Conservation (phyloP, 2,329 filamentous ascomycete genomes). For the Fusarium neocosmosporiellum region DNA sequence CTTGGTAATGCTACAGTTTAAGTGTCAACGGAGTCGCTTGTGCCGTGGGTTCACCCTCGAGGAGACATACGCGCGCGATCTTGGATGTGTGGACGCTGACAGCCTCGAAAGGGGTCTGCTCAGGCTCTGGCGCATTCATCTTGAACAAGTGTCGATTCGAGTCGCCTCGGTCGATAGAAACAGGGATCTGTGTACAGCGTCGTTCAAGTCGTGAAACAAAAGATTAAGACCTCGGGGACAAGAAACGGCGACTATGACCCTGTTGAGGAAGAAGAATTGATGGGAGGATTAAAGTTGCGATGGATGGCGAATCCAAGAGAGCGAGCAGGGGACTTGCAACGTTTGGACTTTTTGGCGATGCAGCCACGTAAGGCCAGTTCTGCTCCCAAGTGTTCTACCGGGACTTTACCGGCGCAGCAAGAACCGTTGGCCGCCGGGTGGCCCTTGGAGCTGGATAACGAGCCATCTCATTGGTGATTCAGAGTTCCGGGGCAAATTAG, state of each 20-base stretch:
- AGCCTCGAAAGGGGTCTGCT: constrained; percentile 91
- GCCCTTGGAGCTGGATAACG: constrained; percentile 16
- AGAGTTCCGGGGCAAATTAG: constrained; percentile 9
- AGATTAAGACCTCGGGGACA: neutral
- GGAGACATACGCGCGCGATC: constrained; percentile 72
- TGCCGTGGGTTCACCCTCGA: neutral
- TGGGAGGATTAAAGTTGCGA: constrained; percentile 14
- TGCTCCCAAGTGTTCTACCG: constrained; percentile 25
- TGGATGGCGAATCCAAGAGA: constrained; percentile 20
- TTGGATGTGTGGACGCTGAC: constrained; percentile 87
- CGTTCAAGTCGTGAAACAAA: neutral
- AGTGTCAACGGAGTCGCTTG: constrained; percentile 20
- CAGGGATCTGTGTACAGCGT: neutral
- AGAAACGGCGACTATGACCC: constrained; percentile 9
- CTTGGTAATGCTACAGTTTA: constrained; percentile 82
- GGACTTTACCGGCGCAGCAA: constrained; percentile 32
- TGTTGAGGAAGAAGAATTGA: constrained; percentile 9
- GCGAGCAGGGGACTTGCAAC: constrained; percentile 11
- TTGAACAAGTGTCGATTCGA: constrained; percentile 33
- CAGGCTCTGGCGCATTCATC: constrained; percentile 90
- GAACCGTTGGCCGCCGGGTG: constrained; percentile 30
- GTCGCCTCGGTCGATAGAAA: constrained; percentile 15
- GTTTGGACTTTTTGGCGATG: constrained; percentile 38
- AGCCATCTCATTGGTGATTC: constrained; percentile 31
- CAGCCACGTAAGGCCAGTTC: constrained; percentile 41